Percentiles rank a stretch among this genome's conserved stretches.
Evolutionary conservation across 2,329 filamentous ascomycete species (phyloP).

Genomic region (Raffaelea arxii): DNA sequence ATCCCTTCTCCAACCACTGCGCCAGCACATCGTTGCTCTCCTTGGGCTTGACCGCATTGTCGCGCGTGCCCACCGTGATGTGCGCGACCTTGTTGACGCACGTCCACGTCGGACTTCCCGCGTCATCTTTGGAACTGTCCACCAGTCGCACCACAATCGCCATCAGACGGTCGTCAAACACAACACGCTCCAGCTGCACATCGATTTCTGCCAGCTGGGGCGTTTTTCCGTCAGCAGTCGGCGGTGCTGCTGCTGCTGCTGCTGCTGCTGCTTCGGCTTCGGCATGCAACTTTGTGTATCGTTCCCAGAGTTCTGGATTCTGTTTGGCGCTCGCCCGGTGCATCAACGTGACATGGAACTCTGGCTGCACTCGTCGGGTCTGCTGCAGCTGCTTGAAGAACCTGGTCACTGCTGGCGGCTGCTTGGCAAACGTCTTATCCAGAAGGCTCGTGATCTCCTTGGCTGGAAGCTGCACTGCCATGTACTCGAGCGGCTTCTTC

Average conservation of each 20-base stretch:
- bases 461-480: slow-evolving; percentile 38
- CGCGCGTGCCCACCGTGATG: slow-evolving; percentile 78
- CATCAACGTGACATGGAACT: slow-evolving; percentile 91
- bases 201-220: slow-evolving; percentile 53
- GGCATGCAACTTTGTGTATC: slow-evolving; percentile 53
- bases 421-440: slow-evolving; percentile 56
- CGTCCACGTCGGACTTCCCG: slow-evolving; percentile 38
- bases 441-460: slow-evolving; percentile 44
- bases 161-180: slow-evolving; percentile 86
- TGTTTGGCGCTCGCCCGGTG: slow-evolving; percentile 58
- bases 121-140: slow-evolving; percentile 30
- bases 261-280: slow-evolving; percentile 24
- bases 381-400: slow-evolving; percentile 71
- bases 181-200: slow-evolving; percentile 59
- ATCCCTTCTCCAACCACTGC: slow-evolving; percentile 57
- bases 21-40: slow-evolving; percentile 83
- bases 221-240: slow-evolving; percentile 18
- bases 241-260: background rate
- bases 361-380: slow-evolving; percentile 64
- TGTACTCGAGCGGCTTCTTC: slow-evolving; percentile 45
- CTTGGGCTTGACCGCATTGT: slow-evolving; percentile 70
- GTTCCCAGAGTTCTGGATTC: slow-evolving; percentile 64
- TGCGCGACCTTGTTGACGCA: slow-evolving; percentile 75
- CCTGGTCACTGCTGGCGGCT: slow-evolving; percentile 40
- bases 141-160: slow-evolving; percentile 73